Percentiles rank a stretch among this genome's conserved stretches.
These are phyloP conservation scores for Vigna mungo DNA, from an alignment of 306 rosid genomes.

Conservation along the genomic window DNA sequence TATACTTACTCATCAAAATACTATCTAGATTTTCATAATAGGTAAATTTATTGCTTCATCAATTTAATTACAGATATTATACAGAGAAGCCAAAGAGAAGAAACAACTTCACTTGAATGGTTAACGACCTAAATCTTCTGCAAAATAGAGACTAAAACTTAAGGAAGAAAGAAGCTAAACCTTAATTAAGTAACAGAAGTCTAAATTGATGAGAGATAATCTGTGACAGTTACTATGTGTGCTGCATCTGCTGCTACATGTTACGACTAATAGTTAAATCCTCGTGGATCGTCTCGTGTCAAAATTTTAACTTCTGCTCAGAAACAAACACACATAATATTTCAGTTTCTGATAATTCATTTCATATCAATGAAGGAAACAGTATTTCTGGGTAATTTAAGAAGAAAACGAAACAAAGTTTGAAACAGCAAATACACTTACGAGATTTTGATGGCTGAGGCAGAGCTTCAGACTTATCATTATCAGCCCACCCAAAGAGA, in stretches of 20 bases:
- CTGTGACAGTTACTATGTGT: not conserved
- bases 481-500: not conserved
- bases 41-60: not conserved
- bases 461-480: not conserved
- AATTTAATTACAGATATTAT: not conserved
- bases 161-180: not conserved
- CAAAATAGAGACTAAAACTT: not conserved
- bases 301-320: not conserved
- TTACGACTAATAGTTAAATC: not conserved
- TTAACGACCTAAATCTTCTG: not conserved
- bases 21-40: not conserved
- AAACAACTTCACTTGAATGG: not conserved
- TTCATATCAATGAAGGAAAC: no score
- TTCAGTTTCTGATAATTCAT: not conserved
- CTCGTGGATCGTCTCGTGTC: not conserved
- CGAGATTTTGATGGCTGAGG: not conserved
- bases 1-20: no score
- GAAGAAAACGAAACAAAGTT: not conserved
- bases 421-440: not conserved
- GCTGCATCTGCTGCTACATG: conserved; percentile 8
- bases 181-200: not conserved
- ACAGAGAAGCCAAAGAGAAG: not conserved
- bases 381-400: no score
- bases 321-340: not conserved
- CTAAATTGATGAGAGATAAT: not conserved